A percentile compares a stretch with the other conserved stretches of the same genome.
These are phyloP conservation scores for Mycena citricolor DNA, from an alignment of 1,284 basidiomycete genomes.

Conservation along the genomic window DNA sequence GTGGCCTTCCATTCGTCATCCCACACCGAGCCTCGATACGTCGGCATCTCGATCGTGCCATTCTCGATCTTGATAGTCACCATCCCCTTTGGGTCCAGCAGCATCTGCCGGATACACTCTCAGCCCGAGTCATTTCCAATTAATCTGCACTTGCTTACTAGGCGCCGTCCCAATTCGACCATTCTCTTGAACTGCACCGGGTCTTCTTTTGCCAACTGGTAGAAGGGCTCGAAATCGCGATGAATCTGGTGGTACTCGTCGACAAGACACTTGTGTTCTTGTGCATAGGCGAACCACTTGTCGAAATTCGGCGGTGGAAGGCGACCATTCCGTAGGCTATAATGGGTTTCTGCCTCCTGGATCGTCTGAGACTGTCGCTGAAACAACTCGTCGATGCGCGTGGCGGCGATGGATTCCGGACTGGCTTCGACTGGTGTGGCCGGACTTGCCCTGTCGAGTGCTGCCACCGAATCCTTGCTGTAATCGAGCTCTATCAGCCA, in stretches of 20 bases:
- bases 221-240: constrained; percentile 10
- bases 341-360: constrained; percentile 1
- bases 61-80: constrained; percentile 1
- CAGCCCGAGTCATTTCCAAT: background rate
- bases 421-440: no score
- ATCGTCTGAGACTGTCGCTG: constrained; percentile 6
- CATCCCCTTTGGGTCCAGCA: constrained; percentile 3
- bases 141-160: background rate
- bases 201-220: constrained; percentile 4
- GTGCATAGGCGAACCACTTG: constrained; percentile 6
- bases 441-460: no score
- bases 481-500: no score
- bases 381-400: constrained; percentile 33
- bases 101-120: background rate
- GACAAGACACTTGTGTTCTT: constrained; percentile 5
- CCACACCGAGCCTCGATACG: background rate
- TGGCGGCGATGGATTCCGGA: no score
- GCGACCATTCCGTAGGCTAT: constrained; percentile 5
- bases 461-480: no score
- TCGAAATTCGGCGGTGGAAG: constrained; percentile 8
- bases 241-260: constrained; percentile 13
- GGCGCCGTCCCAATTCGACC: background rate
- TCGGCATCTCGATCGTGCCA: background rate
- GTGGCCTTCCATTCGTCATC: background rate
- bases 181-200: background rate